phyloP scores from a whole-genome alignment of 108 stramenopile species.

The Schizochytrium sp. region DNA sequence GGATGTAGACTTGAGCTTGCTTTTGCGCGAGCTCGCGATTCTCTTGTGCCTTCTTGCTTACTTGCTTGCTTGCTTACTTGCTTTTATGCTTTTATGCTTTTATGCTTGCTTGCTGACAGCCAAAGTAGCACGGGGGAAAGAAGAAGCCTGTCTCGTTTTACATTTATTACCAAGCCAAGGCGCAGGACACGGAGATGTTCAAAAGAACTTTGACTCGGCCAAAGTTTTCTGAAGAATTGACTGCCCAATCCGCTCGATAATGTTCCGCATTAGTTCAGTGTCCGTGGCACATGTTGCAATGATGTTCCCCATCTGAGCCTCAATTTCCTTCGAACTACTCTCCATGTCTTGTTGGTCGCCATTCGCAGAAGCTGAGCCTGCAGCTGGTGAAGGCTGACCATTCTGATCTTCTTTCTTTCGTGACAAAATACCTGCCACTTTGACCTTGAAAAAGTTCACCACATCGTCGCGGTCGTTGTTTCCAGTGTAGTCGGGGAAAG shows the following conservation, averaged over 20 bases:
- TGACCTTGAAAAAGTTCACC: not conserved
- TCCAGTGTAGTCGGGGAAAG: not conserved
- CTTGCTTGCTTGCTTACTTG: no score
- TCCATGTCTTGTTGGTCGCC: no score
- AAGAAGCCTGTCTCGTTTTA: no score
- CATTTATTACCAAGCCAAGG: no score
- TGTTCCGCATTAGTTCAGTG: not conserved
- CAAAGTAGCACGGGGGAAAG: not conserved
- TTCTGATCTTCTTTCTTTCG: not conserved
- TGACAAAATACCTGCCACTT: not conserved
- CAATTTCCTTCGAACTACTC: no score
- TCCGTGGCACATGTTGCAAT: constrained; percentile 12
- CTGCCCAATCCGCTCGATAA: constrained; percentile 14
- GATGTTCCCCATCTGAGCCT: not conserved
- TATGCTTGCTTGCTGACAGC: not conserved
- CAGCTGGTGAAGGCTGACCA: no score
- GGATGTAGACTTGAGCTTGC: not conserved
- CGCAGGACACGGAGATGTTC: no score
- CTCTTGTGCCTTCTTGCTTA: not conserved
- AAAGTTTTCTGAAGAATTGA: not conserved
- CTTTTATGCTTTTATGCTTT: no score
- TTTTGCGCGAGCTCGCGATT: not conserved
- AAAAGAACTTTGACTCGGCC: not conserved
- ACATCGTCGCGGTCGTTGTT: not conserved
- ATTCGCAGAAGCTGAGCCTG: no score